A percentile compares a stretch with the other conserved stretches of the same genome.
phyloP scores from a whole-genome alignment of 805 yeast genomes.

The Starmerella sp. region DNA sequence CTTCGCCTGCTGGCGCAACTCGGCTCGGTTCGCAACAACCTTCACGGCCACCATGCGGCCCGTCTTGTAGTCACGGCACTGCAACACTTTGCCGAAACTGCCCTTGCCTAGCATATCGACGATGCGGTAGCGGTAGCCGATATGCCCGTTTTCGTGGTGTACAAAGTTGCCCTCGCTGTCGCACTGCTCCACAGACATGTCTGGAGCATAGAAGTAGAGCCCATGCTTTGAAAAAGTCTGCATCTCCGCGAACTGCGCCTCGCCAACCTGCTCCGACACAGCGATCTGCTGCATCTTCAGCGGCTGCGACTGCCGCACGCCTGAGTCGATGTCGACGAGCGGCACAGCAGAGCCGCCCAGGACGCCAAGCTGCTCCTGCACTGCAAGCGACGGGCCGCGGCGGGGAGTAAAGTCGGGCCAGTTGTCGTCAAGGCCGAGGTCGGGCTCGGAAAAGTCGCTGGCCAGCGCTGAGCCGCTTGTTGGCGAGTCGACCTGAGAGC shows the following conservation, averaged over 20 bases:
- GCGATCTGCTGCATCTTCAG: background rate
- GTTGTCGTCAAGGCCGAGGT: constrained; percentile 7
- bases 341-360: constrained; percentile 2
- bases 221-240: constrained; percentile 13
- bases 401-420: constrained; percentile 16
- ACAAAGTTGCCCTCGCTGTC: constrained; percentile 55
- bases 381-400: constrained; percentile 7
- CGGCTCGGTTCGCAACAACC: constrained; percentile 59
- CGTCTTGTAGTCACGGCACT: constrained; percentile 55
- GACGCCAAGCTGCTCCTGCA: constrained; percentile 1
- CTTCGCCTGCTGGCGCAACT: constrained; percentile 67
- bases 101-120: constrained; percentile 56
- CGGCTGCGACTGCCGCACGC: background rate
- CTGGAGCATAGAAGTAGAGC: constrained; percentile 7
- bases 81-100: constrained; percentile 68
- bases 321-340: constrained; percentile 12
- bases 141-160: constrained; percentile 51
- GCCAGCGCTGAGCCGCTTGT: background rate
- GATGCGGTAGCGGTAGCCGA: constrained; percentile 63
- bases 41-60: constrained; percentile 57
- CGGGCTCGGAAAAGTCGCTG: background rate
- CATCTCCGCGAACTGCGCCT: background rate
- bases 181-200: constrained; percentile 2
- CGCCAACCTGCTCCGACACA: constrained; percentile 1
- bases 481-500: constrained; percentile 11